Evolutionary conservation across 495 filamentous ascomycete species (phyloP), one percentile per base, ranked within the genome.

Genomic region (Neurospora terricola): DNA sequence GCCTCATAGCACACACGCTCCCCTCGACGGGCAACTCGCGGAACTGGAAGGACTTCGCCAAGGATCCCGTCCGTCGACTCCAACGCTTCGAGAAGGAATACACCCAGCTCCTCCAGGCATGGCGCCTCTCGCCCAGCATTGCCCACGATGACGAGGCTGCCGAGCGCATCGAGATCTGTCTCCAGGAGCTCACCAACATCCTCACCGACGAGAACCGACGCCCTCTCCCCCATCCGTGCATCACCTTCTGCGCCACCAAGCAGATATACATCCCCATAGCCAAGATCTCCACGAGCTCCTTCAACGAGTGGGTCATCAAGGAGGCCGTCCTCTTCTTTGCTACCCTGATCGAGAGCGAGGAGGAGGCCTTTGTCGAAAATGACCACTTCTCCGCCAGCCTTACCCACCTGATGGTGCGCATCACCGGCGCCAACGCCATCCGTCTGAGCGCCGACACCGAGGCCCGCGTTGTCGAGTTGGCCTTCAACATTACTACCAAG

Each of bases 401-500:
- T 75, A 94, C 97, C 74, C 91, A 91, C 73, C 87, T 98, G 72
- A 86, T 97, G 71, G 89, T 90, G 71, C 84, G 86, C 43, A 90
- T 92, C 38, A 86, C 88, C 3, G 86, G 88, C 69, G 84, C 86
- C 39, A 90, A 88, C 72, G 89, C 84, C 77, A 87, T 91, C 68
- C 83, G 88, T 18, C 79, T 91, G 8, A 82, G 85, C 37, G 85
- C 88, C 66, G 91, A 96, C 72, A 92, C 91, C 10, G 94, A 97
- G 79, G 90, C 88, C 18, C 89, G 93, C 72, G 88, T 98, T 71
- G 91, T 97, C 69, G 95, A 98, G 82, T 81, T 99, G 70, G 86
- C 96, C 36, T 99, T 98, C 83, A 94, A 92, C 62, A 92, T 98
- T 72, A 91, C 96, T 18, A 94, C 96, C 72, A 98, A 98, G 84